Percentiles rank a stretch among this genome's conserved stretches.
These are phyloP conservation scores for Venturiaceae sp. DNA, from an alignment of 2,329 filamentous ascomycete genomes.

Conservation along the genomic window DNA sequence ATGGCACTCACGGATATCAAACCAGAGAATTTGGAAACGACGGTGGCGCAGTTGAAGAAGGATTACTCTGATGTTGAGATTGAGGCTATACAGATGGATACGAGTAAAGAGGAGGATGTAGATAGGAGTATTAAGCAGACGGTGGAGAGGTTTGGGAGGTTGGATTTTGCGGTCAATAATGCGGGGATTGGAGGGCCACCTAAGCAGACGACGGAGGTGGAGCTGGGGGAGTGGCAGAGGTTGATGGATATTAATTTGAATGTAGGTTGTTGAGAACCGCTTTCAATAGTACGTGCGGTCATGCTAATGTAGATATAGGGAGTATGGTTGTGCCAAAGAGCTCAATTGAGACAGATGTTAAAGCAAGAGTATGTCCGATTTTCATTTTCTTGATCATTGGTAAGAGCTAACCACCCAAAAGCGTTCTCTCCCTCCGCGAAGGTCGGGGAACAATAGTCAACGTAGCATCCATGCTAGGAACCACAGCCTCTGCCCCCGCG, in stretches of 20 bases:
- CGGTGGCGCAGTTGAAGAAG: slow-evolving; percentile 24
- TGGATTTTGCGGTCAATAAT: slow-evolving; percentile 48
- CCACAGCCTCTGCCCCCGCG: slow-evolving; percentile 28
- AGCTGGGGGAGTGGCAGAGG: slow-evolving; percentile 38
- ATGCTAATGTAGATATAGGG: slow-evolving; percentile 27
- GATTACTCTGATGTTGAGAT: slow-evolving; percentile 32
- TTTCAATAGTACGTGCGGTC: background rate
- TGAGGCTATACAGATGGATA: slow-evolving; percentile 34
- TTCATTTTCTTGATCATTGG: background rate
- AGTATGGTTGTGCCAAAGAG: slow-evolving; percentile 47
- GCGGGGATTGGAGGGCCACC: slow-evolving; percentile 40
- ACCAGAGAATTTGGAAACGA: slow-evolving; percentile 19
- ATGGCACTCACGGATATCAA: slow-evolving; percentile 40
- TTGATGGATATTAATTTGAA: slow-evolving; percentile 45
- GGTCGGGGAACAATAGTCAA: slow-evolving; percentile 46
- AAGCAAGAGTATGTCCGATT: slow-evolving; percentile 29
- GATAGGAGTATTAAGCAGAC: slow-evolving; percentile 32
- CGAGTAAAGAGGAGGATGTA: slow-evolving; percentile 33
- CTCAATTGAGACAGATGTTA: slow-evolving; percentile 42
- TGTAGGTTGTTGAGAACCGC: background rate
- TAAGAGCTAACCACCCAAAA: slow-evolving; percentile 14
- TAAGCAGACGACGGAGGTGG: slow-evolving; percentile 34
- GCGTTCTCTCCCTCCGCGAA: slow-evolving; percentile 6
- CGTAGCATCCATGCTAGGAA: slow-evolving; percentile 41
- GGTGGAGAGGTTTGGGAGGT: slow-evolving; percentile 38